Base-by-base conservation (phyloP, 2,329 filamentous ascomycete species). In the Teratosphaeria epicoccoides region DNA sequence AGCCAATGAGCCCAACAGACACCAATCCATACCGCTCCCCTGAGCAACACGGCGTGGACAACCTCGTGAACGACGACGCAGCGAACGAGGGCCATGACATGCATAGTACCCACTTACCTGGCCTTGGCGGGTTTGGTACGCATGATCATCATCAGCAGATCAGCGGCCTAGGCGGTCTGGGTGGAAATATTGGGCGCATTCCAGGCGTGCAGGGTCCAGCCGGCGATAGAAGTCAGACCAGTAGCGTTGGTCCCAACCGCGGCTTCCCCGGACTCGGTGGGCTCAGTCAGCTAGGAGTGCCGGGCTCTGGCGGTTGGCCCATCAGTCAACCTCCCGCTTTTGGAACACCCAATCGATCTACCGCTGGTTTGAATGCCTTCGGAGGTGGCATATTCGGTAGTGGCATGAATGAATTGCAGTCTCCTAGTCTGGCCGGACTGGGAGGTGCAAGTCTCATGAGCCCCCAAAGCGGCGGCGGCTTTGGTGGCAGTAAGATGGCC, bases 11-110 rank as follows among this genome's bases (percentile, higher is more conserved):
- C 66, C 93, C 93, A 10, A 93, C 90, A 0, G 88, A 95, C 63
- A 97, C 93, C 2, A 98, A 98, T 65, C 93, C 93, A 1, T 98
- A 93, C 66, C 87, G 90, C 57, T 97, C 91, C 67, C 93, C 93
- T 2, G 82, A 86, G 6, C 86, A 84, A 33, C 85, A 89, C 24
- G 82, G 82, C 44, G 74, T 74, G 4, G 82, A 87, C 46, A 59
- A 59, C 24, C 52, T 60, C 46, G 79, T 59, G 46, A 79, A 80
- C 17, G 78, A 82, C 20, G 61, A 64, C 2, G 22, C 29, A 20
- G 64, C 63, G 22, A 49, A 52, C n/a, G 64, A 65, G 24, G 58
- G 54, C 7, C 57, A 55, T 26, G 66, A 68, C 50, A 47, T 61
- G 29, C 59, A 62, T 14, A 61, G 60, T 45, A 54, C 53, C 20